Conservation (phyloP, 257 asterid species). For the Echium plantagineum region DNA sequence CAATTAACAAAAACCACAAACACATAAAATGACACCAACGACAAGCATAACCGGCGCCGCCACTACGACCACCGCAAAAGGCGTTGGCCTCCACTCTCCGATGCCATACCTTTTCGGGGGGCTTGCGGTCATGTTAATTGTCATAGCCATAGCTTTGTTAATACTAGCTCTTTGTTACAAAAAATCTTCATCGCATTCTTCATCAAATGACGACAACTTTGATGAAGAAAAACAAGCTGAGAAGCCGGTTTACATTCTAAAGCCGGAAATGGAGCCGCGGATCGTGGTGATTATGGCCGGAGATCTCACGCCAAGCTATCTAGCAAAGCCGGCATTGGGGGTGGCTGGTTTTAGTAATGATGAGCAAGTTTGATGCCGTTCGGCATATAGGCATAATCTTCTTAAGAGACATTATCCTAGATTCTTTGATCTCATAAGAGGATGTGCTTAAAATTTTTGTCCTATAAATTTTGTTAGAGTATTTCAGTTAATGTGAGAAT, state of each 20-base stretch:
- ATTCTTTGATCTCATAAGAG: not conserved
- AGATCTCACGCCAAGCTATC: constrained; percentile 10
- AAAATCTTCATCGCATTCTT: constrained; percentile 6
- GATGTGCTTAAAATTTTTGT: not conserved
- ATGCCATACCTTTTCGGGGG: constrained; percentile 20
- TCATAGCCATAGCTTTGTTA: constrained; percentile 32
- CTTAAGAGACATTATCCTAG: no score
- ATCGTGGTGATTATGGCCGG: constrained; percentile 15
- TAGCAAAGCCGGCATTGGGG: constrained; percentile 7
- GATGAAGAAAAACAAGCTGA: constrained; percentile 11
- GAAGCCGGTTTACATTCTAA: constrained; percentile 6
- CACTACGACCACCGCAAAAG: constrained; percentile 2
- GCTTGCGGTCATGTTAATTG: constrained; percentile 25
- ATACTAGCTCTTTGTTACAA: constrained; percentile 33
- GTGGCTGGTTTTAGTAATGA: not conserved
- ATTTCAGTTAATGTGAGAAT: no score
- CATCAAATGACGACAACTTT: not conserved
- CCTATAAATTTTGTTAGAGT: not conserved
- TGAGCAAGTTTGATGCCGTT: not conserved
- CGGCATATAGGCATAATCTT: no score
- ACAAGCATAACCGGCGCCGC: constrained; percentile 2
- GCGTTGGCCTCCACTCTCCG: constrained; percentile 10
- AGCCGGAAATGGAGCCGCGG: constrained; percentile 10
- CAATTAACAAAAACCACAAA: not conserved
- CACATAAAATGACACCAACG: not conserved